Base-by-base conservation (phyloP, 805 yeast species). In the Candida orba region DNA sequence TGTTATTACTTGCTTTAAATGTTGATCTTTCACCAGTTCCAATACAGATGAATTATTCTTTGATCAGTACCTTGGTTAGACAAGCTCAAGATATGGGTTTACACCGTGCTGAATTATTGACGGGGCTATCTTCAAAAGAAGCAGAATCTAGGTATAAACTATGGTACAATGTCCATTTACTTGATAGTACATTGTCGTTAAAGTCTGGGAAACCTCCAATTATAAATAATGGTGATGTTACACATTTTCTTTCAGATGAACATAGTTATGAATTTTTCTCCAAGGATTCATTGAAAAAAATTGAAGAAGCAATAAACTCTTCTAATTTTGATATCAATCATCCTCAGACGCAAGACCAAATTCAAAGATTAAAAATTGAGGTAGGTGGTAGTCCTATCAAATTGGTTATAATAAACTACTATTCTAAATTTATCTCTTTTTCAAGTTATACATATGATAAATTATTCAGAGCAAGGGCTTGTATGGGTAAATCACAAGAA, bases 41-140 rank as follows among this genome's bases (percentile, higher is more conserved):
- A 10, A 13, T 27, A 1, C 76, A 74, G 34, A 60, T 71, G 10
- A 66, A 71, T 6, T 67, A 64, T 42, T 60, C 67, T 40, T 50
- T 77, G 15, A 55, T 69, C 5, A 56, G 76, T 2, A 65, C 72
- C 2, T 76, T 78, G 6, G 67, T 75, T 6, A 64, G 81, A 47
- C 71, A 69, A 48, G 82, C 82, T 0, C 74, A 71, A 38, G 80
- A 76, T 34, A 52, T 78, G 54, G 85, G 85, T 0, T 62, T 83
- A 7, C 77, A 81, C 49, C 61, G 78, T 41, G 59, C 58, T 4
- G 82, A 76, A 37, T 52, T 71, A 2, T 67, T 68, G 41, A 51
- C 57, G 4, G 65, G 69, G 2, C 46, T 75, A 15, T 33, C 64
- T 0, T 50, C 53, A 0, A 59, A 54, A 5, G 80, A 77, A 36